Evolutionary conservation across 495 filamentous ascomycete species (phyloP).

Genomic region (Lasiosphaeria miniovina): DNA sequence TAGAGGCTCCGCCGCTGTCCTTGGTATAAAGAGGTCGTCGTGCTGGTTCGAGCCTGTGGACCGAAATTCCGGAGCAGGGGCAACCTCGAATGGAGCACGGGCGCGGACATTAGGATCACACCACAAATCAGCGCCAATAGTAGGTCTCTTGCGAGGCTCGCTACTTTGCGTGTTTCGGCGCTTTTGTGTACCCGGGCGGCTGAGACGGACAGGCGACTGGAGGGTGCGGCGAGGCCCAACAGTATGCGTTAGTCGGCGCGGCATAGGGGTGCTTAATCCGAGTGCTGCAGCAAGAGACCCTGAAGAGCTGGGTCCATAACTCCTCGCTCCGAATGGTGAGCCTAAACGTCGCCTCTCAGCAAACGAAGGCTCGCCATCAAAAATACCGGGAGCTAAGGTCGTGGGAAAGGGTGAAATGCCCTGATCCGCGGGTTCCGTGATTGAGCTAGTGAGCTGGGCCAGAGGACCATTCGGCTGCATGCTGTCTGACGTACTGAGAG

Average conservation of each 20-base stretch:
- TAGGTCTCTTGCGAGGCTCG: slow-evolving; percentile 38
- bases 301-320: slow-evolving; percentile 51
- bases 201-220: slow-evolving; percentile 45
- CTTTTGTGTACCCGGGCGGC: slow-evolving; percentile 46
- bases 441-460: slow-evolving; percentile 51
- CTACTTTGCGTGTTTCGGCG: slow-evolving; percentile 39
- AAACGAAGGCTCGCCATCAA: slow-evolving; percentile 27
- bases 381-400: slow-evolving; percentile 13
- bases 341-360: slow-evolving; percentile 49
- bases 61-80: slow-evolving; percentile 21
- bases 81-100: slow-evolving; percentile 2
- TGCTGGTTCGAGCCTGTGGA: slow-evolving; percentile 23
- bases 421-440: slow-evolving; percentile 23
- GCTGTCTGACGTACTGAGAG: slow-evolving; percentile 71
- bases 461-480: slow-evolving; percentile 74
- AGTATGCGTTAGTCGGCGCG: slow-evolving; percentile 40
- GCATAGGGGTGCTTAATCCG: slow-evolving; percentile 31
- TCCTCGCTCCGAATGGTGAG: slow-evolving; percentile 58
- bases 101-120: slow-evolving; percentile 19
- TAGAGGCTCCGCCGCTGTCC: slow-evolving; percentile 20
- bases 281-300: slow-evolving; percentile 39
- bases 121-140: slow-evolving; percentile 37
- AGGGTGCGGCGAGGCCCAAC: slow-evolving; percentile 42
- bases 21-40: slow-evolving; percentile 33
- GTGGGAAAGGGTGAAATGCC: slow-evolving; percentile 8